These are phyloP conservation scores for Geoglossum cookeanum DNA, from an alignment of 2,329 filamentous ascomycete species.

Conservation along the genomic window DNA sequence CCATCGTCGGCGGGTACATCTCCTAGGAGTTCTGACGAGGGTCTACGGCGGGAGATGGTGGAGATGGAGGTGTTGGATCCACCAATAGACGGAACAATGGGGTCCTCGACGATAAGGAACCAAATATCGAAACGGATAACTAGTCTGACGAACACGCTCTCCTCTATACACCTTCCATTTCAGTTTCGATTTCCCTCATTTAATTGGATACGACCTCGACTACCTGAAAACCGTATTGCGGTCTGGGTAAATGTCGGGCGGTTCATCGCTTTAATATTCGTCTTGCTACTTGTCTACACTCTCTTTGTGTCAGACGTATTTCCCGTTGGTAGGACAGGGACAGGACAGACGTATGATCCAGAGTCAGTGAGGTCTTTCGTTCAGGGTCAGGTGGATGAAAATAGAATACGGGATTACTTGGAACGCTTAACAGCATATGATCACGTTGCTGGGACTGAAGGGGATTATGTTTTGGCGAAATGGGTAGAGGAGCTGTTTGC, in stretches of 20 bases:
- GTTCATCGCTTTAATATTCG: constrained; percentile 52
- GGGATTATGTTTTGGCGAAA: constrained; percentile 68
- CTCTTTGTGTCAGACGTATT: constrained; percentile 77
- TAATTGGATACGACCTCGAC: constrained; percentile 8
- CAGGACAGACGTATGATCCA: constrained; percentile 59
- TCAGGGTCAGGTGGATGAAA: constrained; percentile 50
- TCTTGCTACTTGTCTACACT: constrained; percentile 62
- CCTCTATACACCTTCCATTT: constrained; percentile 32
- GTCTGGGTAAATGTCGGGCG: constrained; percentile 37
- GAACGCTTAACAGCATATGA: constrained; percentile 65
- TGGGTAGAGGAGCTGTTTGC: constrained; percentile 66
- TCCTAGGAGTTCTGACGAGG: constrained; percentile 35
- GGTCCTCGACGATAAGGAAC: constrained; percentile 24
- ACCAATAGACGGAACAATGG: constrained; percentile 13
- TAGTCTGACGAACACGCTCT: constrained; percentile 36
- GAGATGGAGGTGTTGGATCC: constrained; percentile 71
- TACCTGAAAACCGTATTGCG: constrained; percentile 16
- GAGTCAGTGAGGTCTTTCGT: constrained; percentile 63
- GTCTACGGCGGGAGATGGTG: constrained; percentile 64
- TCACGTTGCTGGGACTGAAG: constrained; percentile 86
- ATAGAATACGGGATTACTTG: constrained; percentile 51
- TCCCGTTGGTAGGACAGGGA: constrained; percentile 32
- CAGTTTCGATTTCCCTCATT: constrained; percentile 26
- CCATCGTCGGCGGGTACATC: constrained; percentile 34
- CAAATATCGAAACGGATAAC: constrained; percentile 38